These are phyloP conservation scores for Beta macrorhiza DNA, from an alignment of 179 eudicot species.

Conservation along the genomic window DNA sequence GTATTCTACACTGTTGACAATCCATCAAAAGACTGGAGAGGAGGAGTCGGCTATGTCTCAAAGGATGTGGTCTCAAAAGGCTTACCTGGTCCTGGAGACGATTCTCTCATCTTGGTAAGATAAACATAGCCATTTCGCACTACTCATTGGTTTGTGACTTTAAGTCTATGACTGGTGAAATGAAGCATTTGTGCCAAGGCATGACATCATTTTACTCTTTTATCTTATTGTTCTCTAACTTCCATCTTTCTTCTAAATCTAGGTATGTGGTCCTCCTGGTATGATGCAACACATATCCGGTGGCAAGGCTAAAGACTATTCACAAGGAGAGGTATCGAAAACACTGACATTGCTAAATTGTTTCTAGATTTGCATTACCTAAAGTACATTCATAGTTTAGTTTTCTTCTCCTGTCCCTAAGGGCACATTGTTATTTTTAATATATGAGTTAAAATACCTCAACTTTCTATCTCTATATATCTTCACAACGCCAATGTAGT, in stretches of 20 bases:
- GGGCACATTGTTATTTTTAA: neutral
- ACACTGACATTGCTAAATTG: neutral
- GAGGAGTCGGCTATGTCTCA: conserved; percentile 80
- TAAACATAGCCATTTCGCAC: neutral
- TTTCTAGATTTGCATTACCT: neutral
- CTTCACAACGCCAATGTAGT: neutral
- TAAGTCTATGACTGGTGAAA: neutral
- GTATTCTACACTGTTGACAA: conserved; percentile 89
- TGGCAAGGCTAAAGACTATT: conserved; percentile 50
- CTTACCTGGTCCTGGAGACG: conserved; percentile 81
- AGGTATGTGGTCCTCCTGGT: conserved; percentile 83
- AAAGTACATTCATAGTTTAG: neutral
- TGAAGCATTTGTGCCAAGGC: neutral
- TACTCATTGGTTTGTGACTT: neutral
- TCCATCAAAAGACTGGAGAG: conserved; percentile 81
- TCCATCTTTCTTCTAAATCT: neutral
- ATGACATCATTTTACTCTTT: neutral
- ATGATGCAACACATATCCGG: conserved; percentile 68
- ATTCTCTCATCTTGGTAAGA: conserved; percentile 80
- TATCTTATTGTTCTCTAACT: neutral
- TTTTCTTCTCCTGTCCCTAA: neutral
- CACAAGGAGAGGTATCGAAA: conserved; percentile 59
- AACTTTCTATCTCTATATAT: neutral
- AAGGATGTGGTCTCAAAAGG: conserved; percentile 91
- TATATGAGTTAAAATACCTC: neutral